These are phyloP conservation scores for Heterobasidion irregulare DNA, from an alignment of 1,284 basidiomycete genomes.

Conservation along the genomic window DNA sequence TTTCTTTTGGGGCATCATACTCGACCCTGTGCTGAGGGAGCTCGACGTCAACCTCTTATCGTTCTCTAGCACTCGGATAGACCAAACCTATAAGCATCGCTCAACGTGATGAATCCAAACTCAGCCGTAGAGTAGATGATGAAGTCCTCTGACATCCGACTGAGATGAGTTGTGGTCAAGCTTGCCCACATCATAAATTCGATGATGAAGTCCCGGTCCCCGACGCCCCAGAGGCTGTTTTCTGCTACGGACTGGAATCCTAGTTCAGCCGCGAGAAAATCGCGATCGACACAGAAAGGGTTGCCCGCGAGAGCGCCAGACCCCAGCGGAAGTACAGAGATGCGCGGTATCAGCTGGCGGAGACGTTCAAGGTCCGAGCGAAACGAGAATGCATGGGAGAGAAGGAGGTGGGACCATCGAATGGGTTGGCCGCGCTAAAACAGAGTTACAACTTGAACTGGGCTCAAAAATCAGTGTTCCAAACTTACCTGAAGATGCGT, in stretches of 20 bases:
- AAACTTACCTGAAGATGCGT: slow-evolving; percentile 85
- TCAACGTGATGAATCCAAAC: slow-evolving; percentile 91
- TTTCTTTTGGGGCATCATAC: slow-evolving; percentile 99
- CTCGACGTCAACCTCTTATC: background rate
- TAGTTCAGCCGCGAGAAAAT: slow-evolving; percentile 81
- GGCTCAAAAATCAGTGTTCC: background rate
- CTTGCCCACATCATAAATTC: slow-evolving; percentile 98
- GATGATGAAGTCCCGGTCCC: slow-evolving; percentile 94
- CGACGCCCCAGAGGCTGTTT: slow-evolving; percentile 93
- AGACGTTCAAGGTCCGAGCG: slow-evolving; percentile 83
- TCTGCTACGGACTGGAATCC: slow-evolving; percentile 81
- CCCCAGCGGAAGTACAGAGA: slow-evolving; percentile 90
- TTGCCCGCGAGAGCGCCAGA: slow-evolving; percentile 95
- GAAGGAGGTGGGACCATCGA: slow-evolving; percentile 94
- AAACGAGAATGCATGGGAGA: slow-evolving; percentile 94
- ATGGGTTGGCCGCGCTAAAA: slow-evolving; percentile 93
- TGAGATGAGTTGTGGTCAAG: slow-evolving; percentile 88
- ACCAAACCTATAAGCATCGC: slow-evolving; percentile 88
- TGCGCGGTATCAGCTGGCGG: slow-evolving; percentile 76
- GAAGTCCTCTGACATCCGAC: slow-evolving; percentile 91
- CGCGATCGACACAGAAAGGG: slow-evolving; percentile 87
- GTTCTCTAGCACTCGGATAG: background rate
- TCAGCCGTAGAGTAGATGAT: slow-evolving; percentile 96
- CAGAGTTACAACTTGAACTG: background rate
- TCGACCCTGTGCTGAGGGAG: slow-evolving; percentile 80